Evolutionary conservation across 495 filamentous ascomycete species (phyloP).

Genomic region (Talaromyces liani): DNA sequence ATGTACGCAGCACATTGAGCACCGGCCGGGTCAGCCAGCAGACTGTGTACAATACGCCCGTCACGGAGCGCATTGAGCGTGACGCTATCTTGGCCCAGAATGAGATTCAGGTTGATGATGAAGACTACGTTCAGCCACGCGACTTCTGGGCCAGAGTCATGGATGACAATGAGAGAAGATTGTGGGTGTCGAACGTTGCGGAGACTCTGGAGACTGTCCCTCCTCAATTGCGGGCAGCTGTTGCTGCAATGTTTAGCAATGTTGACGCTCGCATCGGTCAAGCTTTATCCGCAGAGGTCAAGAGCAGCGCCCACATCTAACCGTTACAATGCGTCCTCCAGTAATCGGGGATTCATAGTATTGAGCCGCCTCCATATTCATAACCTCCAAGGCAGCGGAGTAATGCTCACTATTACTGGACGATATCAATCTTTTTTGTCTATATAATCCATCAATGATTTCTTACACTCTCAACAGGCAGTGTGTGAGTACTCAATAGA

Average conservation of each 20-base stretch:
- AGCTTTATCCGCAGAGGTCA: slow-evolving; percentile 15
- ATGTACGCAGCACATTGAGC: slow-evolving; percentile 38
- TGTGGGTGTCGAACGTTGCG: slow-evolving; percentile 18
- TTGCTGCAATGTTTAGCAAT: slow-evolving; percentile 21
- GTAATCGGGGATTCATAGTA: no score
- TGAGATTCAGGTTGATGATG: slow-evolving; percentile 22
- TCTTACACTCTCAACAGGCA: no score
- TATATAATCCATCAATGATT: no score
- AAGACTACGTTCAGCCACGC: slow-evolving; percentile 24
- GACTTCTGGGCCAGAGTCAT: slow-evolving; percentile 25
- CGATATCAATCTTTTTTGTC: no score
- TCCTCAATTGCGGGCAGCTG: slow-evolving; percentile 15
- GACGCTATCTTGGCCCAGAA: slow-evolving; percentile 18
- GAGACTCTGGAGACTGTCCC: slow-evolving; percentile 18
- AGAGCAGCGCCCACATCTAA: not conserved
- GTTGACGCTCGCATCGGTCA: slow-evolving; percentile 26
- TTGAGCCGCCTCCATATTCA: no score
- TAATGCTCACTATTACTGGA: no score
- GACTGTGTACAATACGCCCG: slow-evolving; percentile 15
- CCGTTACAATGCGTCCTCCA: not conserved
- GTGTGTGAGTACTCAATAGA: no score
- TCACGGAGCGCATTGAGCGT: slow-evolving; percentile 17
- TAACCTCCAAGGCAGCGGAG: no score
- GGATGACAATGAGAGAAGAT: slow-evolving; percentile 19
- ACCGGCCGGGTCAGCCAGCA: slow-evolving; percentile 14